phyloP scores from a whole-genome alignment of 352 stramenopile genomes.

The Phytophthora lateralis region DNA sequence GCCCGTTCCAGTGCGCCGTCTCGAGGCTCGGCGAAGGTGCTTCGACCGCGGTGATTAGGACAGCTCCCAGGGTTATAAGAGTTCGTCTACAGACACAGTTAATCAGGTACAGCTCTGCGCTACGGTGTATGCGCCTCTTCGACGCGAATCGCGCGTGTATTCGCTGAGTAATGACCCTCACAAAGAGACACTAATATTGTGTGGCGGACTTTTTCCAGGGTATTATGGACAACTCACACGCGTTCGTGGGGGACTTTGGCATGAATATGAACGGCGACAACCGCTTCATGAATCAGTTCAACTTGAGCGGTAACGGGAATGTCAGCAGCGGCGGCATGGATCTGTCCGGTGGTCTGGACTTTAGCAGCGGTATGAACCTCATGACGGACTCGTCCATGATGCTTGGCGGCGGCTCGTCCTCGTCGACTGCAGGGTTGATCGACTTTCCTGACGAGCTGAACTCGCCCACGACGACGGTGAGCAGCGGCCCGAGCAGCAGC shows the following conservation, averaged over 20 bases:
- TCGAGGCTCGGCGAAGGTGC: not conserved
- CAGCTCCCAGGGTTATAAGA: slow-evolving; percentile 21
- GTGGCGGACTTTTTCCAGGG: slow-evolving; percentile 7
- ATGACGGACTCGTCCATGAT: slow-evolving; percentile 64
- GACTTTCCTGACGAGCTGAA: slow-evolving; percentile 90
- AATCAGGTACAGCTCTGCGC: slow-evolving; percentile 7
- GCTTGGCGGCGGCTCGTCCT: slow-evolving; percentile 29
- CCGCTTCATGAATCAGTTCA: slow-evolving; percentile 81
- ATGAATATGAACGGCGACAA: slow-evolving; percentile 72
- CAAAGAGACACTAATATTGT: slow-evolving; percentile 5
- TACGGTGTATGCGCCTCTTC: slow-evolving; percentile 12
- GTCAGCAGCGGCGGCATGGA: slow-evolving; percentile 42
- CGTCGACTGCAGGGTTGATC: slow-evolving; percentile 62
- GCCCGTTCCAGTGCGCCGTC: slow-evolving; percentile 15
- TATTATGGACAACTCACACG: slow-evolving; percentile 72
- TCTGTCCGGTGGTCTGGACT: slow-evolving; percentile 57
- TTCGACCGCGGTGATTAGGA: slow-evolving; percentile 11
- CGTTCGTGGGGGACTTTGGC: slow-evolving; percentile 78
- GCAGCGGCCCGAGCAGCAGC: slow-evolving; percentile 17
- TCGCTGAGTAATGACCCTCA: not conserved
- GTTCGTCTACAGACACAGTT: slow-evolving; percentile 2
- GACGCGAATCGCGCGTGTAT: slow-evolving; percentile 1
- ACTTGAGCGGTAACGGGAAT: slow-evolving; percentile 38
- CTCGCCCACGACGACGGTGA: slow-evolving; percentile 46
- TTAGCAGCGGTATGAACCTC: slow-evolving; percentile 68